Conservation (phyloP, 257 asterid genomes). For the Hygrophila difformis region DNA sequence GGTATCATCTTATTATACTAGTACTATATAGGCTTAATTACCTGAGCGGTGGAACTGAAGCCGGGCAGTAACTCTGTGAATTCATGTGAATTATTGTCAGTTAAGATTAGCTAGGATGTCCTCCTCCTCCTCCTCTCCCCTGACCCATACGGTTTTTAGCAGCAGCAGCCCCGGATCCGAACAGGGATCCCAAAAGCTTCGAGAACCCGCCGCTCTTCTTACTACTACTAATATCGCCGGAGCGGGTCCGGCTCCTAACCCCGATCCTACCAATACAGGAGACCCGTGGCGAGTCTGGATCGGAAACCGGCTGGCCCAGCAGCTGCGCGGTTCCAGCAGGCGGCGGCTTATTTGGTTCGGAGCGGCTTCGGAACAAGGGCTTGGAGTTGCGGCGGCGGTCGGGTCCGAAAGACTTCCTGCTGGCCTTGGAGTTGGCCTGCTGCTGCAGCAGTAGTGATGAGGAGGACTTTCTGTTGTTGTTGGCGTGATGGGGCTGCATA, state of each 20-base stretch:
- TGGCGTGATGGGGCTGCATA: too few relatives aligned
- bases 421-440: conserved; percentile 12
- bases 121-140: too few relatives aligned
- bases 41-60: too few relatives aligned
- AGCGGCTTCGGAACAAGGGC: conserved; percentile 35
- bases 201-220: conserved; percentile 47
- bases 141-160: too few relatives aligned
- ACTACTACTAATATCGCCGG: background rate
- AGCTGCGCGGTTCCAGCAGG: too few relatives aligned
- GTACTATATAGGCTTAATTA: too few relatives aligned
- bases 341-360: conserved; percentile 29
- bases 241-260: conserved; percentile 14
- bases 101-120: too few relatives aligned
- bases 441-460: conserved; percentile 21
- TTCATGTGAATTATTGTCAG: too few relatives aligned
- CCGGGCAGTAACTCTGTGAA: too few relatives aligned
- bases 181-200: conserved; percentile 24
- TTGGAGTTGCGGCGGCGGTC: conserved; percentile 14
- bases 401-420: conserved; percentile 15
- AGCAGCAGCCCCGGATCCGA: conserved; percentile 22
- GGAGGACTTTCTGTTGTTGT: too few relatives aligned
- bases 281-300: conserved; percentile 44
- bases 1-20: too few relatives aligned
- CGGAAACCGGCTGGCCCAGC: conserved; percentile 12
- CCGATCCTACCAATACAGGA: conserved; percentile 44